Conservation (phyloP, 176 grass and related monocot genomes). For the Avena eriantha region DNA sequence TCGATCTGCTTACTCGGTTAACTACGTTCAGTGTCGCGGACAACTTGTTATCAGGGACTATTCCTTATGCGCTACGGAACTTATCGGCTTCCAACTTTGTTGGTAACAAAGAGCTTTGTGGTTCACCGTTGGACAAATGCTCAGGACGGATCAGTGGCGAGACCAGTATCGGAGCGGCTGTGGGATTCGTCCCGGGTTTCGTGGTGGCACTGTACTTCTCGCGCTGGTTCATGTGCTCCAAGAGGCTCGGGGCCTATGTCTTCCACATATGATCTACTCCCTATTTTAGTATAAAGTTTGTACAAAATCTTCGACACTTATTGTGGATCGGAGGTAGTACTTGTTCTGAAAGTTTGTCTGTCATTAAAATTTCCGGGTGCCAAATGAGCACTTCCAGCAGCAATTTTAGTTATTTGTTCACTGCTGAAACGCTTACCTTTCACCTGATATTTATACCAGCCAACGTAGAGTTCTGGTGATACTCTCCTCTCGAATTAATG, state of each 20-base stretch:
- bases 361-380: neutral
- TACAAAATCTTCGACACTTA: too few species aligned
- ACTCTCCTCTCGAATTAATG: neutral
- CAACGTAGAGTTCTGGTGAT: neutral
- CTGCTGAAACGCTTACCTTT: neutral
- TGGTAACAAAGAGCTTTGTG: slow-evolving; percentile 34
- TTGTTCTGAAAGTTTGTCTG: neutral
- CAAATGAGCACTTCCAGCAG: neutral
- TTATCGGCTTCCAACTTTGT: neutral
- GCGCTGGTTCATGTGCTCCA: neutral
- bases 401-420: neutral
- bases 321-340: too few species aligned
- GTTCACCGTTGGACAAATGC: neutral
- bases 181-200: slow-evolving; percentile 13
- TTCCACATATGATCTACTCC: neutral
- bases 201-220: slow-evolving; percentile 33
- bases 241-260: neutral
- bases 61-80: neutral
- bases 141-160: neutral
- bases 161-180: slow-evolving; percentile 4
- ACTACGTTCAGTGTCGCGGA: slow-evolving; percentile 17
- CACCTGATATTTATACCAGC: neutral
- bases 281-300: too few species aligned
- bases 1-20: neutral
- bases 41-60: slow-evolving; percentile 32